Conservation (phyloP, 2,329 filamentous ascomycete genomes). For the Beauveria caledonica region DNA sequence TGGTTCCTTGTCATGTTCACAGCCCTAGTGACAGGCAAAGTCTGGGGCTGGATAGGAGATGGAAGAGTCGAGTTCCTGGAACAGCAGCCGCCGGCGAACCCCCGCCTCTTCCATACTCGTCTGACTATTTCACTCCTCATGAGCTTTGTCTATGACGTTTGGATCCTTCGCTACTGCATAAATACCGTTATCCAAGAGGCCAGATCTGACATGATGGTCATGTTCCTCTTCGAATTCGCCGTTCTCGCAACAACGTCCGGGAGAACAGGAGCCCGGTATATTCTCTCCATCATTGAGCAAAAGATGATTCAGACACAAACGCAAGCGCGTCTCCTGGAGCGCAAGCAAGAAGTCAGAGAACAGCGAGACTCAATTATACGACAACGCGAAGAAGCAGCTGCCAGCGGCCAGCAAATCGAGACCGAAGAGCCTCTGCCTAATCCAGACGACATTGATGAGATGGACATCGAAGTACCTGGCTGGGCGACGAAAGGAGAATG, state of each 20-base stretch:
- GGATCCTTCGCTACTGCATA: slow-evolving; percentile 73
- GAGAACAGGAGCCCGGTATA: slow-evolving; percentile 72
- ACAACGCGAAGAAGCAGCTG: slow-evolving; percentile 39
- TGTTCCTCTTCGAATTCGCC: slow-evolving; percentile 98
- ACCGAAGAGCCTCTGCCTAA: slow-evolving; percentile 45
- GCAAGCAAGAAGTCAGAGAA: slow-evolving; percentile 58
- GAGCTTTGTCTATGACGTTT: slow-evolving; percentile 71
- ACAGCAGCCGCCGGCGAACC: slow-evolving; percentile 87
- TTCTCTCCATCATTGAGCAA: slow-evolving; percentile 69
- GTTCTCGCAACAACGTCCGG: slow-evolving; percentile 72
- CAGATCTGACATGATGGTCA: slow-evolving; percentile 98
- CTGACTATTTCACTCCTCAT: slow-evolving; percentile 70
- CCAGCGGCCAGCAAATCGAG: slow-evolving; percentile 43
- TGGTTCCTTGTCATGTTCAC: slow-evolving; percentile 98
- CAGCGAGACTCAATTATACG: slow-evolving; percentile 45
- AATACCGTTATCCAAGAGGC: slow-evolving; percentile 78
- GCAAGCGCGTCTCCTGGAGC: slow-evolving; percentile 55
- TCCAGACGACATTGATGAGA: slow-evolving; percentile 77
- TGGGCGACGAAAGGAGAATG: slow-evolving; percentile 96
- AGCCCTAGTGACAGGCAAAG: slow-evolving; percentile 81
- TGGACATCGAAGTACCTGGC: slow-evolving; percentile 88
- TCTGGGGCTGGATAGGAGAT: slow-evolving; percentile 98
- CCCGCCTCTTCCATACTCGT: slow-evolving; percentile 76
- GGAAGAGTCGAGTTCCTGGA: slow-evolving; percentile 89
- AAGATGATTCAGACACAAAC: slow-evolving; percentile 69